Base-by-base conservation (phyloP, 306 rosid genomes). In the Quercus variabilis region DNA sequence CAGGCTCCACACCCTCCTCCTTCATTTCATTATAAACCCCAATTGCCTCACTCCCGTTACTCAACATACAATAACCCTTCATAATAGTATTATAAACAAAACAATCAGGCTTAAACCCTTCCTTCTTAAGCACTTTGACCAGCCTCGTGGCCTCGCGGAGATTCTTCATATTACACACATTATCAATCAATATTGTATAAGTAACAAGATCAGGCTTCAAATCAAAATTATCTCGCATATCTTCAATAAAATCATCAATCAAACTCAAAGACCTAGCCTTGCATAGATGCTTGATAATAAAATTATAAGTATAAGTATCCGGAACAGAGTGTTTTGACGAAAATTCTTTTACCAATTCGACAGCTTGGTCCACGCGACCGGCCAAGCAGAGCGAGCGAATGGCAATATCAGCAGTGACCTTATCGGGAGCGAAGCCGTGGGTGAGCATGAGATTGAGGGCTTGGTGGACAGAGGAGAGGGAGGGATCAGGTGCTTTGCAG, bases 71-170 rank as follows among this genome's bases (percentile, higher is more conserved):
- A 77, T 86, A 93, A 3, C 97, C 98, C 78, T 95, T 91, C 98
- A 95, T 89, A 33, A 95, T 88, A 1, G 98, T 91, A 72, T 93
- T 93, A 64, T 90, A 95, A 38, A 91, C 74, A 68, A 79, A 93
- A 70, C 97, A 87, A 85, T 95, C 98, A 0, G 94, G 98, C 84
- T 85, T 91, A 78, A 95, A 90, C 6, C 97, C 99, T 60, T 93
- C 98, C 79, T 91, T 81, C 1, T 57, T 69, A 3, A 95, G 91
- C 86, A 85, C 78, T 60, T 81, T 71, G 4, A 95, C 89, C 82
- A 95, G 75, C 81, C 90, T 62, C 70, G 75, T 77, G 0, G 93
- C 95, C 87, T 93, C 98, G 0, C 94, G 88, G 41, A 95, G 79
- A 80, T 95, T 90, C 87, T 87, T 90, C 28, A 82, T 71, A 33